Conservation (phyloP, 768 basidiomycete genomes). For the Pleurotus salmoneostramineus region DNA sequence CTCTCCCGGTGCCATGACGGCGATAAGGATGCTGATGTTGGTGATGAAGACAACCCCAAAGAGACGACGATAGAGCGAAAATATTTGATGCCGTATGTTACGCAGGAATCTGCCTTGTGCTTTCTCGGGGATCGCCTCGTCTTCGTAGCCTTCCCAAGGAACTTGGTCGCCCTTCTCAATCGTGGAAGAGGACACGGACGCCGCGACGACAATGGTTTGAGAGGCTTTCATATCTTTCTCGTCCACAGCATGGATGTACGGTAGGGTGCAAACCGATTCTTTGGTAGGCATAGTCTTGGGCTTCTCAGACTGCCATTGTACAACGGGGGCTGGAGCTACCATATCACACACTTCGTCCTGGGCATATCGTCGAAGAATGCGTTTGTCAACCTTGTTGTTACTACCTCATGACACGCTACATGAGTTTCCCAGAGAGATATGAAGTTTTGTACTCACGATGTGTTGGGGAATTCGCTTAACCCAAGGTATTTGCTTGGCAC, state of each 20-base stretch:
- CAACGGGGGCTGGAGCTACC: too few species aligned
- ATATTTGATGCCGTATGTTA: conserved; percentile 52
- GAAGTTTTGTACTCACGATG: conserved; percentile 31
- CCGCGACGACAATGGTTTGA: not conserved
- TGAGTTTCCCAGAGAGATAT: too few species aligned
- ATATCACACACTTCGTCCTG: not conserved
- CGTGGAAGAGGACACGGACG: not conserved
- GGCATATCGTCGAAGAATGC: conserved; percentile 34
- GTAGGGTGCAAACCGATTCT: too few species aligned
- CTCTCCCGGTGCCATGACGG: conserved; percentile 25
- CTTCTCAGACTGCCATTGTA: too few species aligned
- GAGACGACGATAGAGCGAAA: conserved; percentile 54
- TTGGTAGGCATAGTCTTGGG: not conserved
- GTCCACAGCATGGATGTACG: not conserved
- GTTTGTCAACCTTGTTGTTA: conserved; percentile 51
- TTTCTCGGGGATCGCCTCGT: conserved; percentile 48
- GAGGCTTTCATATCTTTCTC: not conserved
- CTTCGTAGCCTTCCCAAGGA: conserved; percentile 49
- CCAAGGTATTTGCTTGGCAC: conserved; percentile 40
- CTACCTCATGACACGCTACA: conserved; percentile 19
- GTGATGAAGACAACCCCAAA: conserved; percentile 54
- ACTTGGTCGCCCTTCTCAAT: conserved; percentile 24
- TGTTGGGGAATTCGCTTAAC: conserved; percentile 47
- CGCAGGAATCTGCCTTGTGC: conserved; percentile 38
- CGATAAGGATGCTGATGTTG: conserved; percentile 51